Percentiles rank a stretch among this genome's conserved stretches.
Evolutionary conservation across 495 filamentous ascomycete genomes (phyloP).

Genomic region (Pyrenopolyporus hunteri): DNA sequence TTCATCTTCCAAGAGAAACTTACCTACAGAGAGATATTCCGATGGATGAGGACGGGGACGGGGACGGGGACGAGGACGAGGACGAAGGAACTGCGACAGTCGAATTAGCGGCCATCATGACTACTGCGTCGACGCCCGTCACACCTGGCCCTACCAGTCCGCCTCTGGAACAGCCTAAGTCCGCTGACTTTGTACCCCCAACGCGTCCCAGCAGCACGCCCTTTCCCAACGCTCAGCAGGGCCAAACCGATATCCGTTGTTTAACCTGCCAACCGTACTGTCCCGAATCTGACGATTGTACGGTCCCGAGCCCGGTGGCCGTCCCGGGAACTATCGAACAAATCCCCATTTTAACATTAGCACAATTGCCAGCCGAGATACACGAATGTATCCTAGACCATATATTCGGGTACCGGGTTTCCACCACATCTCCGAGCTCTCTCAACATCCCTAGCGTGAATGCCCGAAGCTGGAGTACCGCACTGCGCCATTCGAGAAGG

Average conservation of each 20-base stretch:
- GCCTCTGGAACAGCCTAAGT: constrained; percentile 51
- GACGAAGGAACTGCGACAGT: constrained; percentile 52
- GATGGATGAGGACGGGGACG: constrained; percentile 39
- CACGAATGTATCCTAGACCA: constrained; percentile 73
- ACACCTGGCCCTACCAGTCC: constrained; percentile 61
- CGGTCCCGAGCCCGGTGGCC: constrained; percentile 30
- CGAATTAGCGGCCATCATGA: constrained; percentile 57
- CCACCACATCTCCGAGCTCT: constrained; percentile 59
- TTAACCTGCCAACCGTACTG: constrained; percentile 46
- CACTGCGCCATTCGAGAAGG: constrained; percentile 68
- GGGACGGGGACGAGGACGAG: constrained; percentile 44
- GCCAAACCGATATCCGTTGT: constrained; percentile 49
- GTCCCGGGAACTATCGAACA: constrained; percentile 30
- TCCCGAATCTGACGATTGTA: constrained; percentile 31
- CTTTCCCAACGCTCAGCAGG: constrained; percentile 59
- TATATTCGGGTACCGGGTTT: constrained; percentile 68
- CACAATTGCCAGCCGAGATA: constrained; percentile 70
- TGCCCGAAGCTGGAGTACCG: constrained; percentile 65
- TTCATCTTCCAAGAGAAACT: constrained; percentile 36
- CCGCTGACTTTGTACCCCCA: constrained; percentile 58
- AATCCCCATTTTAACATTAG: constrained; percentile 49
- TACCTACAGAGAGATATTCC: constrained; percentile 37
- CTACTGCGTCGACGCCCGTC: constrained; percentile 57
- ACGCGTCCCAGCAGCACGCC: constrained; percentile 62
- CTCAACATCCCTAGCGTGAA: constrained; percentile 52